phyloP scores from a whole-genome alignment of 441 rosid genomes.

The Dalechampia spathulata region DNA sequence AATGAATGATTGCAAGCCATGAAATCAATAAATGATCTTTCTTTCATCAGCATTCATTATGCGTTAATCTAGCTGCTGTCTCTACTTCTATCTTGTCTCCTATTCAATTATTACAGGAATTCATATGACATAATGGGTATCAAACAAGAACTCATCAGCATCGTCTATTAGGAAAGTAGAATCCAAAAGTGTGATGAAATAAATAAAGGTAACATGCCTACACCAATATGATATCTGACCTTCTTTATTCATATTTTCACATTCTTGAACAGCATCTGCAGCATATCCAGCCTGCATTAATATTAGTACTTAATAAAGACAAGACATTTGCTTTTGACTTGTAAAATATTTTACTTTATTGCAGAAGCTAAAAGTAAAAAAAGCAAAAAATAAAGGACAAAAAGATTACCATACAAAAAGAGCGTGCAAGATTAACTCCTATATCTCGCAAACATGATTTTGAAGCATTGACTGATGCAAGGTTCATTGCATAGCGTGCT shows the following conservation, averaged over 20 bases:
- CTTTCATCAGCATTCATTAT: too few relatives aligned
- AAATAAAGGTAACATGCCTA: conserved; percentile 6
- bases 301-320: conserved; percentile 15
- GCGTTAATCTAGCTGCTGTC: conserved; percentile 1
- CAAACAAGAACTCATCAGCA: not conserved
- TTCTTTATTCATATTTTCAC: conserved; percentile 52
- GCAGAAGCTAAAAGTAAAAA: conserved; percentile 4
- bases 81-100: not conserved
- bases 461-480: conserved; percentile 29
- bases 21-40: too few relatives aligned
- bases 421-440: conserved; percentile 73
- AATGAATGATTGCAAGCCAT: not conserved
- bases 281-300: conserved; percentile 65
- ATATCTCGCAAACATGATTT: conserved; percentile 48
- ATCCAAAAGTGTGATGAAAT: conserved; percentile 2
- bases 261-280: conserved; percentile 63
- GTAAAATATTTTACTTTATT: conserved; percentile 3
- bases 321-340: conserved; percentile 2
- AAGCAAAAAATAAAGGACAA: conserved; percentile 1
- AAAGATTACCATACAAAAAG: conserved; percentile 61
- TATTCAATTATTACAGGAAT: not conserved
- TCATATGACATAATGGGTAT: not conserved
- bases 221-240: conserved; percentile 33
- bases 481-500: conserved; percentile 47
- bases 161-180: too few relatives aligned